A percentile compares a stretch with the other conserved stretches of the same genome.
Conservation (phyloP, 257 asterid genomes). For the Rauvolfia tetraphylla region DNA sequence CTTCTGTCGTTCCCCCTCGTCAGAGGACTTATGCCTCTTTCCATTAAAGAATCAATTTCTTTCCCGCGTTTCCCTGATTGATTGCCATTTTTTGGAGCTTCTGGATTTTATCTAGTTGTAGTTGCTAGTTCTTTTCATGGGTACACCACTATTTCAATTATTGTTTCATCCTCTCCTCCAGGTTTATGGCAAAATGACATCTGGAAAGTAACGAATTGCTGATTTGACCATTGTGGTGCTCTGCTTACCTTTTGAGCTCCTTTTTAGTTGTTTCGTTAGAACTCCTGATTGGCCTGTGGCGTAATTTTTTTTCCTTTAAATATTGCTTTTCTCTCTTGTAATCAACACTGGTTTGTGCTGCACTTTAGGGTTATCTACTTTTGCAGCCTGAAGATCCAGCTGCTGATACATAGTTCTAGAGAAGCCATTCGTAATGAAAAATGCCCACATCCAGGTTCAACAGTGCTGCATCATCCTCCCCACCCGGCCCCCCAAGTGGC, state of each 20-base stretch:
- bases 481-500: slow-evolving; percentile 7
- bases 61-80: neutral
- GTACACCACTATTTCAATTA: slow-evolving; percentile 15
- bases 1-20: neutral
- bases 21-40: neutral
- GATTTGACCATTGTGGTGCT: slow-evolving; percentile 14
- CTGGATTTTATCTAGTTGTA: slow-evolving; percentile 12
- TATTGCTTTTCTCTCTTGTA: neutral
- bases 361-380: neutral
- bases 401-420: slow-evolving; percentile 9
- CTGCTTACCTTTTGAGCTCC: neutral
- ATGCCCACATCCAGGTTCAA: slow-evolving; percentile 4
- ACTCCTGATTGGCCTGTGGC: slow-evolving; percentile 8
- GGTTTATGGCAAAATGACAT: slow-evolving; percentile 18
- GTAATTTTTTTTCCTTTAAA: neutral
- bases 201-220: slow-evolving; percentile 22
- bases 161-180: slow-evolving; percentile 17
- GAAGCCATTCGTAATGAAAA: neutral
- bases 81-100: slow-evolving; percentile 4
- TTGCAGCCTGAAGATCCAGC: slow-evolving; percentile 17
- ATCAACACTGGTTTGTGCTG: neutral
- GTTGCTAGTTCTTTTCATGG: slow-evolving; percentile 25
- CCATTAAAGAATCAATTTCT: neutral
- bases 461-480: slow-evolving; percentile 1
- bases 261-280: slow-evolving; percentile 12